These are phyloP conservation scores for Jatropha multifida DNA, from an alignment of 441 rosid genomes.

Conservation along the genomic window DNA sequence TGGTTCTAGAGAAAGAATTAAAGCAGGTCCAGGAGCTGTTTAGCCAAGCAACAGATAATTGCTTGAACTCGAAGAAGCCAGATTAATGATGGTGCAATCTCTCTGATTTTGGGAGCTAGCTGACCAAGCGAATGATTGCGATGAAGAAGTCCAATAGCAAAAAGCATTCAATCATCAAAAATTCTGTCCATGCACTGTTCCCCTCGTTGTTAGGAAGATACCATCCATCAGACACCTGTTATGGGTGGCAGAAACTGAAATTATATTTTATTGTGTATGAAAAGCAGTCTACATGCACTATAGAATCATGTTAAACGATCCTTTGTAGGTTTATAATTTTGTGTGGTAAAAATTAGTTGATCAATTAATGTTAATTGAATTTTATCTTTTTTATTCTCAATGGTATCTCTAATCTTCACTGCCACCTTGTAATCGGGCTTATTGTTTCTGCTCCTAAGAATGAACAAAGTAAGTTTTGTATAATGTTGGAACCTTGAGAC, in stretches of 20 bases:
- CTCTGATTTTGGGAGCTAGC: neutral
- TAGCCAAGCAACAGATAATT: constrained; percentile 77
- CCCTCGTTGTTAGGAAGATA: neutral
- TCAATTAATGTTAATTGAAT: too few species aligned
- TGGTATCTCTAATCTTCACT: neutral
- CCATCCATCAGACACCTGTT: neutral
- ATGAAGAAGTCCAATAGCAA: neutral
- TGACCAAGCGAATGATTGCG: neutral
- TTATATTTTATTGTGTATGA: neutral
- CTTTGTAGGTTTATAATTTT: neutral
- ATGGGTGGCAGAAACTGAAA: neutral
- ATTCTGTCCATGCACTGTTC: neutral
- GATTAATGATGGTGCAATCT: constrained; percentile 28
- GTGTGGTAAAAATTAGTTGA: neutral
- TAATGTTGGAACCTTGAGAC: neutral
- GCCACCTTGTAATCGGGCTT: neutral
- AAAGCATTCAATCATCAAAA: neutral
- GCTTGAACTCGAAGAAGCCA: constrained; percentile 87
- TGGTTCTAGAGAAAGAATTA: constrained; percentile 64
- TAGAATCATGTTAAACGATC: neutral
- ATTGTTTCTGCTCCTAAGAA: neutral
- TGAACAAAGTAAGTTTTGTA: neutral
- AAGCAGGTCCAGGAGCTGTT: constrained; percentile 83
- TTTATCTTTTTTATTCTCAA: neutral
- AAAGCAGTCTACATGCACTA: neutral